These are phyloP conservation scores for Piper betle DNA, from an alignment of 164 flowering plant species.

Conservation along the genomic window DNA sequence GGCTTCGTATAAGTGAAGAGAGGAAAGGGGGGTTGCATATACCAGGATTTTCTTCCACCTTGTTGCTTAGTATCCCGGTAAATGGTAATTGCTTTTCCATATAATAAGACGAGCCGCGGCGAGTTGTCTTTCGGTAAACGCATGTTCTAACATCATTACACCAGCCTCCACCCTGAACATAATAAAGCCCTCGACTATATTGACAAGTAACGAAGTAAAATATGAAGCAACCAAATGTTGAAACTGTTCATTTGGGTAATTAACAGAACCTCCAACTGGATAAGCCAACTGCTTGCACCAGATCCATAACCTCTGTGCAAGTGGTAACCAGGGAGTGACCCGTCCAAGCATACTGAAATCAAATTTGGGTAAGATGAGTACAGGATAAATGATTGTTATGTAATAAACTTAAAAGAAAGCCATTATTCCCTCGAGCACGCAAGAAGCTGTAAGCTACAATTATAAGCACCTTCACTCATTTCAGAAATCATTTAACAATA, in stretches of 20 bases:
- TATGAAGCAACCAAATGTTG: background rate
- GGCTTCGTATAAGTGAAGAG: background rate
- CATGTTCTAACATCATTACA: conserved; percentile 55
- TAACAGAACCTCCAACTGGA: conserved; percentile 68
- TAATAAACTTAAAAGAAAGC: background rate
- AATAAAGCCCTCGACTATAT: background rate
- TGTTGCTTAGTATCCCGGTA: conserved; percentile 86
- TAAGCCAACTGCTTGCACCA: conserved; percentile 86
- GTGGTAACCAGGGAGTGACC: conserved; percentile 84
- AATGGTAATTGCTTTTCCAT: conserved; percentile 69
- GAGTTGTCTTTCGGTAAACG: conserved; percentile 64
- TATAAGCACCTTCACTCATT: no score
- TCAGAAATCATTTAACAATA: no score
- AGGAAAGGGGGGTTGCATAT: background rate
- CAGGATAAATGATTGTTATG: background rate
- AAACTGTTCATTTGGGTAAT: background rate
- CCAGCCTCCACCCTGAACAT: conserved; percentile 94
- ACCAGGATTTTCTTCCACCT: conserved; percentile 88
- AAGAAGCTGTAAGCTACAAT: no score
- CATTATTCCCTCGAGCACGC: no score
- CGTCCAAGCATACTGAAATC: conserved; percentile 76
- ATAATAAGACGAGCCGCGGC: conserved; percentile 70
- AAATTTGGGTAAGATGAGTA: conserved; percentile 5
- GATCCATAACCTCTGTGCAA: conserved; percentile 65
- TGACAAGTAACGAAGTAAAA: background rate